Evolutionary conservation across 1,284 basidiomycete genomes (phyloP), one percentile per base, ranked within the genome.

Genomic region (Ceratobasidium sp.): DNA sequence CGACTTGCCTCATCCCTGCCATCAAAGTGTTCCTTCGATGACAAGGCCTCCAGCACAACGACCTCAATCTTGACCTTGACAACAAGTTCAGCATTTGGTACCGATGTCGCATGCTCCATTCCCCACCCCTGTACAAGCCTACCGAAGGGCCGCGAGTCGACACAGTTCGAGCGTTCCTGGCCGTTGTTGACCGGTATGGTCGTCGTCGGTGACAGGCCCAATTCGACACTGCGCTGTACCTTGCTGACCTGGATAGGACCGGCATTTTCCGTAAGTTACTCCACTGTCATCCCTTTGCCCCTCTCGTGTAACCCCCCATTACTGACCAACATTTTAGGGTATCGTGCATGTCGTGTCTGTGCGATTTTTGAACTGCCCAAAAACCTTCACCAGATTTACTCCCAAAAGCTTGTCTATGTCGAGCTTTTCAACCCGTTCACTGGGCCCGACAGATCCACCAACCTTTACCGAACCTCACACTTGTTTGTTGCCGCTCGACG

Each of bases 341-440:
- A 51, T 24, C 63, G 63, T 19, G 46, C 63, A 2, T 43, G 43
- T 22, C 63, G 63, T 6, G 19, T 65, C 31, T 29, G 63, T 22
- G 46, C 29, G 13, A 65, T 65, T 37, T 65, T 65, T 19, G 29
- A 53, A 24, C 63, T 65, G 27, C 63, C 63, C 5, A 13, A 43
- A 6, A 3, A 41, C 14, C 9, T 56, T 2, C 65, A 14, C 11
- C 37, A 39, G n/a, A 1, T 68, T 7, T 68, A 24, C 34, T n/a
- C 48, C 9, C 27, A 24, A 2, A 34, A 39, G 11, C 65, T 56
- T 3, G 51, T 29, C 11, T 68, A 68, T 43, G 51, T 27, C 34
- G 65, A 68, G 49, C 19, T 68, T 6, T 68, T 68, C 51, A 53
- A 39, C 19, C 1, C 31, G 14, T 66, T 49, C 34, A 8, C 2